These are phyloP conservation scores for Phymatotrichopsis omnivora DNA, from an alignment of 2,329 filamentous ascomycete species.

Conservation along the genomic window DNA sequence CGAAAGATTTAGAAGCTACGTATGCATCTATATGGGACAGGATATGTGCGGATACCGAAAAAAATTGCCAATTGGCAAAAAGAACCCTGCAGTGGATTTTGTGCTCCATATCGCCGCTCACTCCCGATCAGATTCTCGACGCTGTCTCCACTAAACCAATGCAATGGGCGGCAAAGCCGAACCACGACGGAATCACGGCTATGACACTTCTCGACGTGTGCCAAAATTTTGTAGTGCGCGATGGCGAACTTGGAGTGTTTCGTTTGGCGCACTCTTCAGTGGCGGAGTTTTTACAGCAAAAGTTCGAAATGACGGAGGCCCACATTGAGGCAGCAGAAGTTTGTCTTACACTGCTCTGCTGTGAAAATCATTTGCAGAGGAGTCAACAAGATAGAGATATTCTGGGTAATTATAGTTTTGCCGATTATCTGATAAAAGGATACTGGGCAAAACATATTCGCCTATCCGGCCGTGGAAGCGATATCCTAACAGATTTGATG, in stretches of 20 bases:
- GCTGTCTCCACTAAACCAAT: background rate
- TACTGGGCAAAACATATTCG: constrained; percentile 3
- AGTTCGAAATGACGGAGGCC: no score
- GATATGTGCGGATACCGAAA: background rate
- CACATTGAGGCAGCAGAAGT: no score
- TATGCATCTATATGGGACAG: constrained; percentile 1
- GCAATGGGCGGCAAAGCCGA: background rate
- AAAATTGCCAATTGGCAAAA: background rate
- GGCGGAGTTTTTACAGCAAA: no score
- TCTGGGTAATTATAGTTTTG: no score
- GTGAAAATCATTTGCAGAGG: no score
- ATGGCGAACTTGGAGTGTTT: background rate
- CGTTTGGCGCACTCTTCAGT: constrained; percentile 2
- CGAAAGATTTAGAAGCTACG: background rate
- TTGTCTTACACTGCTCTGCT: no score
- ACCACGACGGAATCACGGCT: background rate
- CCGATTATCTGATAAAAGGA: no score
- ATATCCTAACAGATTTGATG: background rate
- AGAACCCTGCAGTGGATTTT: background rate
- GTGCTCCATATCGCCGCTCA: background rate
- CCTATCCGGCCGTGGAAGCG: background rate
- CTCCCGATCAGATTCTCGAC: background rate
- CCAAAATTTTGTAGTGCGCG: background rate
- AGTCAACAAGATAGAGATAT: no score
- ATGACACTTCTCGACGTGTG: constrained; percentile 1